Evolutionary conservation across 345 rosid genomes (phyloP).

Genomic region (Gossypium rotundifolium): DNA sequence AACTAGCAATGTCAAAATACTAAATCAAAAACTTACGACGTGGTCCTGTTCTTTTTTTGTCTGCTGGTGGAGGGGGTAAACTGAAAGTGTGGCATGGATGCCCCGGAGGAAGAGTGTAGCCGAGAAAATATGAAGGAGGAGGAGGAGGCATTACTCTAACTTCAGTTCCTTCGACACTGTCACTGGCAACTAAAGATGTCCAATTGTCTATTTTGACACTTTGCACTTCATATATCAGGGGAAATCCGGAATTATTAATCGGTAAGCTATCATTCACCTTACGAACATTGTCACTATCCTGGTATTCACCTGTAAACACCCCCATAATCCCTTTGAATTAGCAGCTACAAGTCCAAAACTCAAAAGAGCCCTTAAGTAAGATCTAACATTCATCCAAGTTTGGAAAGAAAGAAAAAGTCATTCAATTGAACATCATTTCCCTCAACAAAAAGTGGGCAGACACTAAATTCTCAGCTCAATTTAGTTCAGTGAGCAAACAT

Average conservation of each 20-base stretch:
- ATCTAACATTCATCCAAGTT: background rate
- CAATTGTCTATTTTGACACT: slow-evolving; percentile 17
- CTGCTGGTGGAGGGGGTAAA: slow-evolving; percentile 96
- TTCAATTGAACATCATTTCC: background rate
- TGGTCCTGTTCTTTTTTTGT: slow-evolving; percentile 90
- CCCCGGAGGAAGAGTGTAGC: slow-evolving; percentile 89
- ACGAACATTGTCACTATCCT: slow-evolving; percentile 35
- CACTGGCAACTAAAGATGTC: slow-evolving; percentile 18
- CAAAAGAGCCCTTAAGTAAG: background rate
- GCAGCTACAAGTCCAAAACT: slow-evolving; percentile 2
- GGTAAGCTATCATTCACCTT: slow-evolving; percentile 35
- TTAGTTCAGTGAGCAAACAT: background rate
- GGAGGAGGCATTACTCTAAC: slow-evolving; percentile 37
- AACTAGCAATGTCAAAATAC: background rate
- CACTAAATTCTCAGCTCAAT: background rate
- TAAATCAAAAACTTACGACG: slow-evolving; percentile 45
- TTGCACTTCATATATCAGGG: slow-evolving; percentile 21
- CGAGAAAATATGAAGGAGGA: slow-evolving; percentile 69
- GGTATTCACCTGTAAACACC: slow-evolving; percentile 64
- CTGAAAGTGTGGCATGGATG: slow-evolving; percentile 87
- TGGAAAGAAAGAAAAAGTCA: background rate
- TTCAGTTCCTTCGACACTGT: slow-evolving; percentile 2
- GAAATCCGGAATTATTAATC: slow-evolving; percentile 24
- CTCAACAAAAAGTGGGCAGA: background rate
- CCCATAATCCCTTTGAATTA: background rate